These are phyloP conservation scores for Linnemannia hyalina DNA, from an alignment of 192 early-diverging fungal genomes.

Conservation along the genomic window DNA sequence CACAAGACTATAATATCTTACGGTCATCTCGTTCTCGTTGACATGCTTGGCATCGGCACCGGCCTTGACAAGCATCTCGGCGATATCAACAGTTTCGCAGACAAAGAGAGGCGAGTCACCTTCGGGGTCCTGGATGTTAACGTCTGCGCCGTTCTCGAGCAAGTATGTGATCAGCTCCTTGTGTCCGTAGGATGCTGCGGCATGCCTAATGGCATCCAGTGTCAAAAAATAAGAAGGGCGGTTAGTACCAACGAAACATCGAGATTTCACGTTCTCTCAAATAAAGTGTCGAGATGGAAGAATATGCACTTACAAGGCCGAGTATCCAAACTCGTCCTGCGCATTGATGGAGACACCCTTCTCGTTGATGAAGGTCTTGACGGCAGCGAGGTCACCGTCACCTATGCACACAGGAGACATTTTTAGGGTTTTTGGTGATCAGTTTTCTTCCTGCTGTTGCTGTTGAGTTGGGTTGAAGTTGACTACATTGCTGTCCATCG, in stretches of 20 bases:
- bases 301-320: constrained; percentile 69
- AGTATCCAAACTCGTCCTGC: constrained; percentile 87
- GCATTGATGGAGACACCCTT: constrained; percentile 70
- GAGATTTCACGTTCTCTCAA: background rate
- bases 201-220: constrained; percentile 53
- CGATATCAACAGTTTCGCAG: constrained; percentile 78
- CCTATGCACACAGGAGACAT: constrained; percentile 10
- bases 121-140: constrained; percentile 82
- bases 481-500: background rate
- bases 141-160: constrained; percentile 70
- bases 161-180: constrained; percentile 75
- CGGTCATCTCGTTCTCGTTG: constrained; percentile 76
- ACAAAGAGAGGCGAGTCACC: constrained; percentile 88
- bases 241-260: background rate
- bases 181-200: constrained; percentile 84
- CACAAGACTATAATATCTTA: constrained; percentile 12
- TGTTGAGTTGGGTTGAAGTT: background rate
- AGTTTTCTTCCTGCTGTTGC: background rate
- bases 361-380: constrained; percentile 62
- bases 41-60: constrained; percentile 74
- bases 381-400: constrained; percentile 41
- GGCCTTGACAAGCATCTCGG: constrained; percentile 71
- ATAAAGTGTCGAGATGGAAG: background rate
- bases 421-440: background rate
- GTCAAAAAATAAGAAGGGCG: background rate